A percentile compares a stretch with the other conserved stretches of the same genome.
phyloP scores from a whole-genome alignment of 768 basidiomycete genomes.

The Xerocomellus chrysenteron region DNA sequence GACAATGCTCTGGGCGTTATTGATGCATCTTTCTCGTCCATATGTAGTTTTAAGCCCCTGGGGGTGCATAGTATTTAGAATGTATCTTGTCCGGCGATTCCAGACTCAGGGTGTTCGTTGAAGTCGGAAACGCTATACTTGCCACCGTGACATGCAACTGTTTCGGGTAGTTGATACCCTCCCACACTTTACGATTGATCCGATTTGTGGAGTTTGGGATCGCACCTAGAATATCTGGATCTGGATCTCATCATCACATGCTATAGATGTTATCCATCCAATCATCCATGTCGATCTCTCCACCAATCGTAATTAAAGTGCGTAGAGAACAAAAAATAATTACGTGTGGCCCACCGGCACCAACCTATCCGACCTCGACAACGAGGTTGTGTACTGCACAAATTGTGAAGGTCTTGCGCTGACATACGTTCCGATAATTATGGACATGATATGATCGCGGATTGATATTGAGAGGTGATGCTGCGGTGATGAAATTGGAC shows the following conservation, averaged over 20 bases:
- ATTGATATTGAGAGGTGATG: slow-evolving; percentile 19
- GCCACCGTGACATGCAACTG: too few species aligned
- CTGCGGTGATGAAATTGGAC: neutral
- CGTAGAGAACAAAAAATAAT: neutral
- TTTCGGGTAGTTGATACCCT: too few species aligned
- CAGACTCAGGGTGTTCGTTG: neutral
- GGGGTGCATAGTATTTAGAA: slow-evolving; percentile 5
- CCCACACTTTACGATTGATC: neutral
- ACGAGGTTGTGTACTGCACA: neutral
- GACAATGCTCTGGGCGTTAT: neutral
- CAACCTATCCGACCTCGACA: too few species aligned
- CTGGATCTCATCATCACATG: neutral
- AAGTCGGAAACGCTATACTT: too few species aligned
- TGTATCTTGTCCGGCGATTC: slow-evolving; percentile 1
- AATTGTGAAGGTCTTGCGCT: neutral
- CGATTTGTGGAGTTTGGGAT: neutral
- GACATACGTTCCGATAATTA: neutral
- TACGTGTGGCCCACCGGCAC: neutral
- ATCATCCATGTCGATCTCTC: neutral
- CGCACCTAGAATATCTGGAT: neutral
- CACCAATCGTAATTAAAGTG: neutral
- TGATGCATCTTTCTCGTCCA: neutral
- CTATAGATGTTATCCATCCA: neutral
- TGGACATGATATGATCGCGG: slow-evolving; percentile 4
- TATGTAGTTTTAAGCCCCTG: slow-evolving; percentile 1